Evolutionary conservation across 2,329 filamentous ascomycete genomes (phyloP).

Genomic region (Curvularia eragrostidis): DNA sequence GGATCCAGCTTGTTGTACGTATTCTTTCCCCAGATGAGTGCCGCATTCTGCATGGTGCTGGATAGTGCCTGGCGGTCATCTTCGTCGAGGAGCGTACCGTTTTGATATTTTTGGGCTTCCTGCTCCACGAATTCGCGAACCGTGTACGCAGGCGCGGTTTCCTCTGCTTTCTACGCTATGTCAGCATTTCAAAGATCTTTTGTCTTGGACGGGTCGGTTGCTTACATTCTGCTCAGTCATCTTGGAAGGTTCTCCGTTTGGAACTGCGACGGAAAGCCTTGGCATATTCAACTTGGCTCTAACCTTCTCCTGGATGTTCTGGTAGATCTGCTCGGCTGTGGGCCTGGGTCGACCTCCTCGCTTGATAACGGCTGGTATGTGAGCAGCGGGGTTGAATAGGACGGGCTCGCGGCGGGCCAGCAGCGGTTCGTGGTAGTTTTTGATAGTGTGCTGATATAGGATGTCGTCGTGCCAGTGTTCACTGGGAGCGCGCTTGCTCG

Average conservation of each 20-base stretch:
- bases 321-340: slow-evolving; percentile 4
- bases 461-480: neutral
- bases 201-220: neutral
- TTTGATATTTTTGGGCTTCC: slow-evolving; percentile 8
- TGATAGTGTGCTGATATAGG: slow-evolving; percentile 6
- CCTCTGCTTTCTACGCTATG: neutral
- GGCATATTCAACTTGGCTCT: neutral
- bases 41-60: slow-evolving; percentile 16
- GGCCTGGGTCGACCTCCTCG: slow-evolving; percentile 12
- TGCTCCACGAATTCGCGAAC: slow-evolving; percentile 15
- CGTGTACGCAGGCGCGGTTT: neutral
- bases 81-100: slow-evolving; percentile 6
- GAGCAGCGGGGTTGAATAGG: slow-evolving; percentile 14
- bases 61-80: slow-evolving; percentile 26
- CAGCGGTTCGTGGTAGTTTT: slow-evolving; percentile 24
- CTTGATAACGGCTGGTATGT: slow-evolving; percentile 17
- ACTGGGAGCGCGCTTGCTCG: neutral
- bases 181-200: neutral
- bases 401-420: slow-evolving; percentile 20
- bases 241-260: neutral
- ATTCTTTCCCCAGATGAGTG: slow-evolving; percentile 21
- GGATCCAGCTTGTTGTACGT: slow-evolving; percentile 9
- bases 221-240: slow-evolving; percentile 6
- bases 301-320: slow-evolving; percentile 9
- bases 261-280: neutral